Base-by-base conservation (phyloP, 140 eudicot species). In the Oenanthe javanica region DNA sequence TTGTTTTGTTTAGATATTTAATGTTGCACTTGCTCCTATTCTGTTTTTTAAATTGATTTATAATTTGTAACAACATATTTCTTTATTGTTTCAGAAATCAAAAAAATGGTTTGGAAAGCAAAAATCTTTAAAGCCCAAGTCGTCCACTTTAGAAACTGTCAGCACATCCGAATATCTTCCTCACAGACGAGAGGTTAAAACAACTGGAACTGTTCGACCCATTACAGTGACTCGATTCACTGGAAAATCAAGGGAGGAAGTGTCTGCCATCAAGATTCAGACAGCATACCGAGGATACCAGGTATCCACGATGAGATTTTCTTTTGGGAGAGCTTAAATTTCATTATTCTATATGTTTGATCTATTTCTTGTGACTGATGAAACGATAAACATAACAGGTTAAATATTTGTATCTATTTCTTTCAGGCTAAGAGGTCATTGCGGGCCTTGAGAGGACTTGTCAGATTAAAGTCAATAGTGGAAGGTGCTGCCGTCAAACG, bases 391-490 rank as follows among this genome's bases (percentile, higher is more conserved):
- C 77, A 18, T 40, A 49, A 45, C 43, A 3, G 21, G 13, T 6
- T 18, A 21, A 59, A 59, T 72, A 2, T 72, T 72, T 21, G 18
- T 45, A 19, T 52, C 50, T 16, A 12, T 18, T 66, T 21, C 64
- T 78, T 82, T 72, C 83, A 90, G 96, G 91, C 92, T 54, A 90
- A 88, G 88, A 88, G 91, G 83, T 91, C 88, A 16, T 80, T 90
- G 50, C 72, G 88, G 52, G 92, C 92, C 18, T 87, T 88, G 83
- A 85, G 92, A 84, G 96, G 96, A 78, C 86, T 88, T 21, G 96
- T 90, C 73, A 88, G 96, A 84, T 87, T 90, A 75, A 90, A 86
- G 80, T 81, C 92, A 75, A 78, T 88, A 38, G 90, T 90, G 2
- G 90, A 90, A 63, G 88, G 96, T 49, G 61, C 89, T 6, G 79